These are phyloP conservation scores for Tricholoma matsutake DNA, from an alignment of 768 basidiomycete genomes.

Conservation along the genomic window DNA sequence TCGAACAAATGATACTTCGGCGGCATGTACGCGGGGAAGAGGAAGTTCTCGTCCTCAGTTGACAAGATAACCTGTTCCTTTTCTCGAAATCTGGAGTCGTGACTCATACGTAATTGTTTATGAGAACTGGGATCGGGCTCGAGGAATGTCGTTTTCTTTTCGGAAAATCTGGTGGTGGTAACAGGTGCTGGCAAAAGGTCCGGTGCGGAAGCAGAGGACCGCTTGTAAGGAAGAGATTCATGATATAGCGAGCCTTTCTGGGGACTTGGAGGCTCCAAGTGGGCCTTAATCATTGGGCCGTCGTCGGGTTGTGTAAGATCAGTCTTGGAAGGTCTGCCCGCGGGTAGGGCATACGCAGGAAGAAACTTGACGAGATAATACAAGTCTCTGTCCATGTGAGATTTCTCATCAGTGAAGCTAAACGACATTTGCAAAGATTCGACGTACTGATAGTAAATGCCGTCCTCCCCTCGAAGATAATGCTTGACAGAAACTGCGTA, in stretches of 20 bases:
- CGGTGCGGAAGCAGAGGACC: conserved; percentile 13
- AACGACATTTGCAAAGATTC: conserved; percentile 11
- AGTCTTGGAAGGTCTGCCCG: conserved; percentile 41
- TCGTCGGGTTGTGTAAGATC: conserved; percentile 20
- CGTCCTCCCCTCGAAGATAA: conserved; percentile 61
- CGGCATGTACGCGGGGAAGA: conserved; percentile 54
- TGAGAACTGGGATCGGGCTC: neutral
- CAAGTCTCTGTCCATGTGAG: conserved; percentile 41
- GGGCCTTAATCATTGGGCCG: neutral
- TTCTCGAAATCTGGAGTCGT: neutral
- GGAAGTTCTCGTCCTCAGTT: conserved; percentile 40
- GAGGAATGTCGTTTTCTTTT: conserved; percentile 13
- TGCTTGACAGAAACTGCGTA: conserved; percentile 67
- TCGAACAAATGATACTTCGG: conserved; percentile 61
- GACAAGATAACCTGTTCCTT: conserved; percentile 34
- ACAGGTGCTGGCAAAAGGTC: conserved; percentile 23
- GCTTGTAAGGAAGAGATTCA: conserved; percentile 22
- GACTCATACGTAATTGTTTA: neutral
- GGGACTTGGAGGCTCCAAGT: neutral
- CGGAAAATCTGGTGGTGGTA: conserved; percentile 12
- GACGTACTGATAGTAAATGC: conserved; percentile 43
- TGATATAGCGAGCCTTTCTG: conserved; percentile 3
- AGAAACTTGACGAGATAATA: conserved; percentile 72
- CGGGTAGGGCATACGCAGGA: conserved; percentile 58
- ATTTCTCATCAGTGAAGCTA: conserved; percentile 6